Evolutionary conservation across 2,329 filamentous ascomycete species (phyloP), one percentile per base, ranked within the genome.

Genomic region (Penicillium frequentans): DNA sequence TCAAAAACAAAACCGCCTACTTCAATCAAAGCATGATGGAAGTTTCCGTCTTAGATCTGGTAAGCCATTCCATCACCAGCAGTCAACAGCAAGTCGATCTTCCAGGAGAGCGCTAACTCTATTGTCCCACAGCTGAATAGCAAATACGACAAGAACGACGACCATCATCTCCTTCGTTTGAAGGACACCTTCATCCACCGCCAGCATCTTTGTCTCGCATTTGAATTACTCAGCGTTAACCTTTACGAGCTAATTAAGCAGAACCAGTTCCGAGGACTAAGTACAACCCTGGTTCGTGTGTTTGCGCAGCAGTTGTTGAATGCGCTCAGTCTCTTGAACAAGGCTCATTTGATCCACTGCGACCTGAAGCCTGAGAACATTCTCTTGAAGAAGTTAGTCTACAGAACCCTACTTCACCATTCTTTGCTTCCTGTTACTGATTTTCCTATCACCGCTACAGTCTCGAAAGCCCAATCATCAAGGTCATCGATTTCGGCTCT

Each of bases 1-100:
- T 99, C 79, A 99, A 99, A 79, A 99, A 99, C 76, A 88, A 93
- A 69, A 99, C 95, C 1, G 95, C 95, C 37, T 99, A 99, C 75
- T 99, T 99, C 81, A 99, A 99, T 73, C 95, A 99, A 76, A 98
- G 95, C 75, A 99, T 99, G 95, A 99, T 99, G 95, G 95, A 99
- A 73, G 95, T 99, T 31, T 99, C 95, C 1, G 95, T 99, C 24
- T 82, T 99, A 56, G 95, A 99, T 75, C 73, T 99, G 82, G 91
- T 96, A 82, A 56, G 85, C 66, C 52, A 23, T 29, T 53, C 16
- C 14, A 3, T 24, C 19, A 5, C 5, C 19, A 35, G 52, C 47
- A 24, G 33, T 14, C 3, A 19, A 9, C 9, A 19, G 13, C 10
- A 5, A n/a, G 13, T 27, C 19, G 1, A 8, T 11, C 27, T 29